These are phyloP conservation scores for Ochetophila trinervis DNA, from an alignment of 306 rosid genomes.

Conservation along the genomic window DNA sequence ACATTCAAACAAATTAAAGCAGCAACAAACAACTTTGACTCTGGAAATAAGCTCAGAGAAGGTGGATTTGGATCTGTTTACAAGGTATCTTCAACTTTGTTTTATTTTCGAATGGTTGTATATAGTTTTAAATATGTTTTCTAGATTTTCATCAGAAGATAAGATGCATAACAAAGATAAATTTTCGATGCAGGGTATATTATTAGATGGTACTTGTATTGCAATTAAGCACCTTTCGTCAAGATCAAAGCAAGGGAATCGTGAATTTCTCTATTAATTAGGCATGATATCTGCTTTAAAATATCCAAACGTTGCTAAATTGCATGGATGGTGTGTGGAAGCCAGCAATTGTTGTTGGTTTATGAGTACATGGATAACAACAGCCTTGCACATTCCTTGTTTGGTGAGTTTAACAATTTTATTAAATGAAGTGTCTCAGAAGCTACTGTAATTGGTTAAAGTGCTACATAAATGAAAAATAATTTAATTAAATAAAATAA, in stretches of 20 bases:
- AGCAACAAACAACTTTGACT: not conserved
- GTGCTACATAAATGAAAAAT: too few species aligned
- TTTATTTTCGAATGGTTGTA: not conserved
- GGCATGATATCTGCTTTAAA: conserved; percentile 30
- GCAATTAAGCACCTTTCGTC: conserved; percentile 29
- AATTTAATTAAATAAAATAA: too few species aligned
- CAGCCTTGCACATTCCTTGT: conserved; percentile 19
- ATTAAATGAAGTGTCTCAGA: too few species aligned
- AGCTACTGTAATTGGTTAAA: too few species aligned
- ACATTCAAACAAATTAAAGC: conserved; percentile 41
- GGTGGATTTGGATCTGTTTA: conserved; percentile 25
- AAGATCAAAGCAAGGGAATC: conserved; percentile 30
- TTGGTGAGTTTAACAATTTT: conserved; percentile 14
- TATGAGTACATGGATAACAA: conserved; percentile 24
- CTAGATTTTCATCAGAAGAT: not conserved
- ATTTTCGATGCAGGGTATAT: conserved; percentile 8
- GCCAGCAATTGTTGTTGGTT: conserved; percentile 17
- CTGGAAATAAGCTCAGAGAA: conserved; percentile 19
- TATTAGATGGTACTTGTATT: conserved; percentile 20
- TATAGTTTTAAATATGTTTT: not conserved
- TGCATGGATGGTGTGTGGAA: conserved; percentile 20
- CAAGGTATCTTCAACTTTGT: not conserved
- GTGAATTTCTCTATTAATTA: conserved; percentile 23
- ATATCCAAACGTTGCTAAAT: conserved; percentile 24
- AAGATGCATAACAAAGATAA: not conserved